A percentile compares a stretch with the other conserved stretches of the same genome.
Conservation (phyloP, 768 basidiomycete species). For the Candolleomyces aberdarensis region DNA sequence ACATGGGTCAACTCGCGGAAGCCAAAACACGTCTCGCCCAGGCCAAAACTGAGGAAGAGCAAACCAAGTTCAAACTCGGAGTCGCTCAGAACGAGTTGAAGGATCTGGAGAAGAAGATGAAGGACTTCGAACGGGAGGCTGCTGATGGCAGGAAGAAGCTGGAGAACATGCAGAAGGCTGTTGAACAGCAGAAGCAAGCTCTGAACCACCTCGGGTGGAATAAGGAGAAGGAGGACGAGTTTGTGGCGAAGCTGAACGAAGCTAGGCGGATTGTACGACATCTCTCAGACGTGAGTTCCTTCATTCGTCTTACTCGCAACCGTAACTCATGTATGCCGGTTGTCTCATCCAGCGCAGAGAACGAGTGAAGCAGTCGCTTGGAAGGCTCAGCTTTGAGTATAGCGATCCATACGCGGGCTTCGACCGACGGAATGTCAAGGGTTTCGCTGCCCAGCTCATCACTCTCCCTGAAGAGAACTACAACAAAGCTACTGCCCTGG, state of each 20-base stretch:
- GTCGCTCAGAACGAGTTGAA: constrained; percentile 80
- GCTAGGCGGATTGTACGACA: constrained; percentile 53
- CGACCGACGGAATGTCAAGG: constrained; percentile 84
- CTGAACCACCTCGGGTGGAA: constrained; percentile 72
- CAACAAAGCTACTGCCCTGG: constrained; percentile 84
- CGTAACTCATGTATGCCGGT: background rate
- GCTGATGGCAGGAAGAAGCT: constrained; percentile 71
- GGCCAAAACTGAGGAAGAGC: constrained; percentile 80
- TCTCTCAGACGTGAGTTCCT: constrained; percentile 58
- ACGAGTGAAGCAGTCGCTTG: constrained; percentile 57
- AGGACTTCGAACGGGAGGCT: constrained; percentile 82
- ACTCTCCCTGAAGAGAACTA: constrained; percentile 66
- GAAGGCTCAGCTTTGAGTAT: constrained; percentile 83
- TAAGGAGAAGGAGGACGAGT: constrained; percentile 63
- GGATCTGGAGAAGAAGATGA: constrained; percentile 73
- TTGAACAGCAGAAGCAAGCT: constrained; percentile 52
- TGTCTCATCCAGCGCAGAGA: constrained; percentile 57
- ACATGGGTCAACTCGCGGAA: constrained; percentile 93
- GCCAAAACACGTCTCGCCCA: constrained; percentile 75
- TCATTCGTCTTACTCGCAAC: background rate
- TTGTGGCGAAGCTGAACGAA: constrained; percentile 45
- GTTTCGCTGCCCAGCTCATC: constrained; percentile 88
- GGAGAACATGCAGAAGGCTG: constrained; percentile 51
- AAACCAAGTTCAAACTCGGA: constrained; percentile 68
- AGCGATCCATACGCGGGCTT: constrained; percentile 73